These are phyloP conservation scores for Blastobotrys buckinghamii DNA, from an alignment of 1,139 yeast genomes.

Conservation along the genomic window DNA sequence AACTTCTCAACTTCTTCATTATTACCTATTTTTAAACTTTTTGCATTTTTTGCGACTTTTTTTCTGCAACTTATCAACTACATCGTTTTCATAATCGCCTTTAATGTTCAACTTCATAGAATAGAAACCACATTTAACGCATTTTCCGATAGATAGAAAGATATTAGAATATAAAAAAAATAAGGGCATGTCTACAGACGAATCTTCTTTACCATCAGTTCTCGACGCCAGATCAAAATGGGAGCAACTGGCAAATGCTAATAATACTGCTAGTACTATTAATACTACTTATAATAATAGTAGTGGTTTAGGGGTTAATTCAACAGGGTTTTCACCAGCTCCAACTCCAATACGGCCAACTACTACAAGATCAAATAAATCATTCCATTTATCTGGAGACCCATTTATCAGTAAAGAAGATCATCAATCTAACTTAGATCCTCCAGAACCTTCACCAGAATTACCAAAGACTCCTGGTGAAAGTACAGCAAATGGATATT, in stretches of 20 bases:
- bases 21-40: too few relatives aligned
- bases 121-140: too few relatives aligned
- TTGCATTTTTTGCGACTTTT: too few relatives aligned
- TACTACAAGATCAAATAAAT: not conserved
- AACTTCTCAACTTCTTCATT: too few relatives aligned
- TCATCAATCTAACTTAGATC: not conserved
- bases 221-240: constrained; percentile 23
- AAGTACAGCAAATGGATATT: not conserved
- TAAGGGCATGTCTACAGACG: constrained; percentile 19
- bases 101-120: too few relatives aligned
- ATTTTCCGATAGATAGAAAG: too few relatives aligned
- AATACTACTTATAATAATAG: not conserved
- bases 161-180: too few relatives aligned
- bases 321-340: not conserved
- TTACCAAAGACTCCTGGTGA: not conserved
- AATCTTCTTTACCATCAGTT: constrained; percentile 26
- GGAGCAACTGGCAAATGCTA: constrained; percentile 23
- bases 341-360: not conserved
- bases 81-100: too few relatives aligned
- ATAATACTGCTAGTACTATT: not conserved
- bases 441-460: not conserved
- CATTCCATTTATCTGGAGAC: not conserved
- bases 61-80: too few relatives aligned
- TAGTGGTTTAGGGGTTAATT: not conserved
- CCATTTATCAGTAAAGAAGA: not conserved